phyloP scores from a whole-genome alignment of 192 early-diverging fungal species.

The Gamsiella multidivaricata region DNA sequence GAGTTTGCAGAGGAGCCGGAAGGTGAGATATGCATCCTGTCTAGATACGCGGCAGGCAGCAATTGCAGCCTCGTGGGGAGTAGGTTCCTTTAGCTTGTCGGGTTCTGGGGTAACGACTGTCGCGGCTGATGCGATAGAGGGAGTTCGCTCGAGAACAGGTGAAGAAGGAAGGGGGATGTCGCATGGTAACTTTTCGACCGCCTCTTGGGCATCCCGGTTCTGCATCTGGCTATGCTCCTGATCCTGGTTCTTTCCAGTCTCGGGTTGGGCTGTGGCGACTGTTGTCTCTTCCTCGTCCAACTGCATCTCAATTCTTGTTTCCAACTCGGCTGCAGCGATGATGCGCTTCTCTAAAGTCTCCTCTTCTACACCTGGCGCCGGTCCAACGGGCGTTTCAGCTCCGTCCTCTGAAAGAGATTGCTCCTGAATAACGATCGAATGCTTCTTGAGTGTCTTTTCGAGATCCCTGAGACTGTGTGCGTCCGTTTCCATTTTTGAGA shows the following conservation, averaged over 20 bases:
- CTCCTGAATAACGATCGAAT: constrained; percentile 27
- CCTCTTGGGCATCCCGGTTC: background rate
- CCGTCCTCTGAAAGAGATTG: constrained; percentile 1
- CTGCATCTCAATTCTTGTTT: background rate
- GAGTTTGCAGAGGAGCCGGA: constrained; percentile 56
- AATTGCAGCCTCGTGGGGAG: constrained; percentile 25
- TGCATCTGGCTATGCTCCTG: background rate
- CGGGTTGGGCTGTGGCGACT: background rate
- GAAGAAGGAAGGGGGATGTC: constrained; percentile 44
- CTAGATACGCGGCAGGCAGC: constrained; percentile 39
- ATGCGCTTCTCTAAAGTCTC: constrained; percentile 6
- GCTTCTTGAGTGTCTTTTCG: constrained; percentile 37
- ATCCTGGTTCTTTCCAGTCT: background rate
- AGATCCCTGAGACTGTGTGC: constrained; percentile 38
- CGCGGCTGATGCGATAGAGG: constrained; percentile 4
- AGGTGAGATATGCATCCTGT: constrained; percentile 58
- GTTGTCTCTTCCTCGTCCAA: constrained; percentile 1
- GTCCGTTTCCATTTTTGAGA: constrained; percentile 55
- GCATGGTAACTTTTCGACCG: constrained; percentile 3
- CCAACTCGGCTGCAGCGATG: background rate
- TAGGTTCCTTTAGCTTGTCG: constrained; percentile 20
- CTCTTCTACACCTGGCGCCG: background rate
- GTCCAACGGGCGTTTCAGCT: background rate
- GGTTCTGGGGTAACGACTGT: constrained; percentile 4
- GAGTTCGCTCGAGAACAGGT: constrained; percentile 22